These are phyloP conservation scores for Immersiporthe knoxdaviesiana DNA, from an alignment of 2,329 filamentous ascomycete species.

Conservation along the genomic window DNA sequence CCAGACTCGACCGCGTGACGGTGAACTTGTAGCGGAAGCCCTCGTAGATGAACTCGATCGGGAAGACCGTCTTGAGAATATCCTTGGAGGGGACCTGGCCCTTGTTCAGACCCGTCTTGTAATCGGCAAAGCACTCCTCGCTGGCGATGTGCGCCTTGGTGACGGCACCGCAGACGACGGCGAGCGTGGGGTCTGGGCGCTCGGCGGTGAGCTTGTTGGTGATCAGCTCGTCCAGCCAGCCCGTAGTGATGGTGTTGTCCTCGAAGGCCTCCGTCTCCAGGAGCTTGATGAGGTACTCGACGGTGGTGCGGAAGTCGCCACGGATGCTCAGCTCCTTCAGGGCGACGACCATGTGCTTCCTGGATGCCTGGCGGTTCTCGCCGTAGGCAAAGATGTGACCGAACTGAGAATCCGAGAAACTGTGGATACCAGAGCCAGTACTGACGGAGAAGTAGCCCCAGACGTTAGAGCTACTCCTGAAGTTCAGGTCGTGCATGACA, in stretches of 20 bases:
- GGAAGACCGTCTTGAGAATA: slow-evolving; percentile 95
- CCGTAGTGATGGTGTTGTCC: slow-evolving; percentile 98
- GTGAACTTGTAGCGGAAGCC: slow-evolving; percentile 97
- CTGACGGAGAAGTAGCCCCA: slow-evolving; percentile 99
- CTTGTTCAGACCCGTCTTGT: slow-evolving; percentile 87
- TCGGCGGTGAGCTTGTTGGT: slow-evolving; percentile 97
- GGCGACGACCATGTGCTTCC: slow-evolving; percentile 99
- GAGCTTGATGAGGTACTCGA: slow-evolving; percentile 98
- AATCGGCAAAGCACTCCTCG: slow-evolving; percentile 85
- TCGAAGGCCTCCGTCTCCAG: slow-evolving; percentile 98
- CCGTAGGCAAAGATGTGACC: slow-evolving; percentile 99
- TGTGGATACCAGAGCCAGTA: slow-evolving; percentile 95
- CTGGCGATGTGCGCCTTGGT: slow-evolving; percentile 96
- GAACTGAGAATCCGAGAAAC: slow-evolving; percentile 98
- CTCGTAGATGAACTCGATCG: slow-evolving; percentile 98
- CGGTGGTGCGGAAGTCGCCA: slow-evolving; percentile 97
- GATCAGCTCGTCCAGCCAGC: slow-evolving; percentile 98
- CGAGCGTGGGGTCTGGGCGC: slow-evolving; percentile 88
- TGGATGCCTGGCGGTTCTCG: slow-evolving; percentile 92
- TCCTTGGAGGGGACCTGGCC: slow-evolving; percentile 97
- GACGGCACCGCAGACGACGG: slow-evolving; percentile 92
- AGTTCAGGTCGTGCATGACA: slow-evolving; percentile 99
- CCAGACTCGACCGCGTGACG: slow-evolving; percentile 84
- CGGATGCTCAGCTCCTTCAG: slow-evolving; percentile 99
- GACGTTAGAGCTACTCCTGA: slow-evolving; percentile 96